A percentile compares a stretch with the other conserved stretches of the same genome.
These are phyloP conservation scores for Tolypocladium sp. DNA, from an alignment of 2,329 filamentous ascomycete species.

Conservation along the genomic window DNA sequence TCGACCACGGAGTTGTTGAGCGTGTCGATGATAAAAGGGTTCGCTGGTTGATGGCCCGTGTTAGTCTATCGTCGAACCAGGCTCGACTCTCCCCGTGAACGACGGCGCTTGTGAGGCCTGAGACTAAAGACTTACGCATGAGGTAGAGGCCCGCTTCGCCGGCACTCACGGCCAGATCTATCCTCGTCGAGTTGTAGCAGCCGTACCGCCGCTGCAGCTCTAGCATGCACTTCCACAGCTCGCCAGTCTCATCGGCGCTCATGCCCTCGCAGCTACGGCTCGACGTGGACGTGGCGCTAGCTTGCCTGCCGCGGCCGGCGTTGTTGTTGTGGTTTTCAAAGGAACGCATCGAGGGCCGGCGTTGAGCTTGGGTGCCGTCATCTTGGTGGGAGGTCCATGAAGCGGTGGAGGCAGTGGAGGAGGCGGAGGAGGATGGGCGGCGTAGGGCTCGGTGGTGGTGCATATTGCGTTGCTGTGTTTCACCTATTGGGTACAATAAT, in stretches of 20 bases:
- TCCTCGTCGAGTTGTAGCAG: conserved; percentile 40
- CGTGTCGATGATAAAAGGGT: conserved; percentile 30
- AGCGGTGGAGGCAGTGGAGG: conserved; percentile 1
- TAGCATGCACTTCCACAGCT: conserved; percentile 40
- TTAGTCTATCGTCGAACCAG: neutral
- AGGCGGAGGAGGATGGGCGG: conserved; percentile 1
- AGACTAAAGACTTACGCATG: conserved; percentile 26
- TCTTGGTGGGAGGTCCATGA: neutral
- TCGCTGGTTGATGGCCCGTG: conserved; percentile 14
- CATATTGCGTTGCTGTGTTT: neutral
- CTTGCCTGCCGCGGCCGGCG: conserved; percentile 6
- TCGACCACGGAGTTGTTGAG: conserved; percentile 27
- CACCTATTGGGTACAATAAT: no score
- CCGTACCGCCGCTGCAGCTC: conserved; percentile 35
- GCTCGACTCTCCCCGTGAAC: no score
- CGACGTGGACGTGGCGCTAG: conserved; percentile 6
- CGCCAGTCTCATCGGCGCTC: conserved; percentile 27
- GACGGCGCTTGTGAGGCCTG: neutral
- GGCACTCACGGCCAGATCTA: conserved; percentile 35
- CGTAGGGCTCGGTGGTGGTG: neutral
- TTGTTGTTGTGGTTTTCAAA: conserved; percentile 7
- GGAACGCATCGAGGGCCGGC: neutral
- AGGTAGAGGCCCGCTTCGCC: conserved; percentile 27
- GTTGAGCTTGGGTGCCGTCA: neutral
- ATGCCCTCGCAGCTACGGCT: conserved; percentile 22